These are phyloP conservation scores for Andrographis paniculata DNA, from an alignment of 305 asterid species.

Conservation along the genomic window DNA sequence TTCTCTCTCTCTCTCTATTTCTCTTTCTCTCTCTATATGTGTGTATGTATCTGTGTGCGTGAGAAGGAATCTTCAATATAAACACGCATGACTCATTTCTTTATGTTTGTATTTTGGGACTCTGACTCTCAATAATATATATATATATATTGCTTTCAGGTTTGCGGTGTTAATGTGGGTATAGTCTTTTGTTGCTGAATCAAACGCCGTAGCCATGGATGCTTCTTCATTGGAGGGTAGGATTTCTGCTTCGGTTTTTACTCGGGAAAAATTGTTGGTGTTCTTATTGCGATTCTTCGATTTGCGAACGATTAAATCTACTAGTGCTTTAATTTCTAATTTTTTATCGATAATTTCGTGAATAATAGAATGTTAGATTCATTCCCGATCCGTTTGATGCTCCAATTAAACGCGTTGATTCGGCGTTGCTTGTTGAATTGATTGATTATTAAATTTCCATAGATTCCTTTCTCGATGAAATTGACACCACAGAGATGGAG, in stretches of 20 bases:
- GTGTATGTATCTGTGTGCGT: constrained; percentile 4
- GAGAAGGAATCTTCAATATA: constrained; percentile 1
- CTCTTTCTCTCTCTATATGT: neutral
- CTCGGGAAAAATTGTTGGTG: constrained; percentile 1
- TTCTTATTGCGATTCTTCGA: constrained; percentile 12
- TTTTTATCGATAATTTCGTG: constrained; percentile 8
- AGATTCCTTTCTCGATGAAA: constrained; percentile 18
- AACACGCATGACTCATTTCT: neutral
- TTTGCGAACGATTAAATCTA: no score
- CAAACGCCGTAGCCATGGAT: constrained; percentile 32
- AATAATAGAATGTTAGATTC: constrained; percentile 1
- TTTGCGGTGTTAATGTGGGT: constrained; percentile 32
- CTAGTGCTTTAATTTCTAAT: neutral
- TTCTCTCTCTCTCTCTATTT: neutral
- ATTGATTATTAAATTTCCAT: neutral
- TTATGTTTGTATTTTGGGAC: constrained; percentile 19
- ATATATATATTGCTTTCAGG: constrained; percentile 22
- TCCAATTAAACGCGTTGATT: constrained; percentile 24
- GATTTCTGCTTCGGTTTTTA: neutral
- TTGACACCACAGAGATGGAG: constrained; percentile 22
- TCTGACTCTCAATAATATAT: no score
- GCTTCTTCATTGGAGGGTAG: constrained; percentile 50
- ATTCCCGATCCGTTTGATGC: constrained; percentile 38
- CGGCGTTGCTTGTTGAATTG: constrained; percentile 17
- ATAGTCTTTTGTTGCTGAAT: constrained; percentile 14